phyloP scores from a whole-genome alignment of 371 early-diverging fungal genomes.

The Actinomortierella ambigua region DNA sequence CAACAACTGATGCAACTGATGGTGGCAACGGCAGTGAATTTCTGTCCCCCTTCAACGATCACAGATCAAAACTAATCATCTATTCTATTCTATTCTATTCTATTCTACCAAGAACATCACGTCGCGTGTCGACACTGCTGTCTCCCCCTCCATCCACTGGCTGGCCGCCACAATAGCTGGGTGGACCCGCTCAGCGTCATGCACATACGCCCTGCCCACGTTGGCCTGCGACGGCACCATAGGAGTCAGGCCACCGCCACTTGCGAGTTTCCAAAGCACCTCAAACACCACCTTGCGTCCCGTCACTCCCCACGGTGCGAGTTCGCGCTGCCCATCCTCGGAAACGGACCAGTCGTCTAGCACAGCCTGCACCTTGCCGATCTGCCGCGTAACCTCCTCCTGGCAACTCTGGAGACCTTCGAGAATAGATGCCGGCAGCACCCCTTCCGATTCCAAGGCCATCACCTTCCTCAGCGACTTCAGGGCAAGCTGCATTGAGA shows the following conservation, averaged over 20 bases:
- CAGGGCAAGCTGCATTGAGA: constrained; percentile 52
- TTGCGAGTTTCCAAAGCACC: constrained; percentile 27
- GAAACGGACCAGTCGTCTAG: constrained; percentile 15
- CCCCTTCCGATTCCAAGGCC: neutral
- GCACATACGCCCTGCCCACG: no score
- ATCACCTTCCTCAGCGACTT: constrained; percentile 42
- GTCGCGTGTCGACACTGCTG: no score
- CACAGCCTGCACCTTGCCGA: constrained; percentile 11
- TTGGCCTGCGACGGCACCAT: no score
- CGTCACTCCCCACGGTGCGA: constrained; percentile 41
- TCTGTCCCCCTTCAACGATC: no score
- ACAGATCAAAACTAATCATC: no score
- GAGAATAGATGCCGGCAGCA: constrained; percentile 8
- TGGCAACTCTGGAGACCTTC: constrained; percentile 11
- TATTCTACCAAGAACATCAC: no score
- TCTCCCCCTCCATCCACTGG: no score
- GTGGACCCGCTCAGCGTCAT: no score
- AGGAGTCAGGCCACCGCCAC: constrained; percentile 15
- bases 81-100: no score
- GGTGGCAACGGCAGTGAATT: no score
- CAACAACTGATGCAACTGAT: no score
- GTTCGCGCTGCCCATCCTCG: constrained; percentile 4
- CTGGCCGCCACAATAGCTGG: no score
- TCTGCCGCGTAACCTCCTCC: constrained; percentile 11
- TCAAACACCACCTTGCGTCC: constrained; percentile 41